These are phyloP conservation scores for Zelonia costaricensis DNA, from an alignment of 208 protist genomes.

Conservation along the genomic window DNA sequence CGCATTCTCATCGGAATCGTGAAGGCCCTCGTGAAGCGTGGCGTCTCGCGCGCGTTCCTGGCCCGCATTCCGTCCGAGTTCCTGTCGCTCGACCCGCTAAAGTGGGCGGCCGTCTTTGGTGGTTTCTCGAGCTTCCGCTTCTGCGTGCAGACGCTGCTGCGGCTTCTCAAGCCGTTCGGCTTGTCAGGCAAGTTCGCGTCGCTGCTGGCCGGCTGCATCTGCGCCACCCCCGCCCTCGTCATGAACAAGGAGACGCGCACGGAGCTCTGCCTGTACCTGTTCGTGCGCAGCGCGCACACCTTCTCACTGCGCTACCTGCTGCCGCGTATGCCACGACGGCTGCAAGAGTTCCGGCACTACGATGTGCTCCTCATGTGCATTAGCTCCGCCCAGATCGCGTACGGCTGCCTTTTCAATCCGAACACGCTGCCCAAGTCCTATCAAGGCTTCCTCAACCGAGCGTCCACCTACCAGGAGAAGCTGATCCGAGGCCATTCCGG, in stretches of 20 bases:
- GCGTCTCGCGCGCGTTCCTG: constrained; percentile 35
- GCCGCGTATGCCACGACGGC: constrained; percentile 41
- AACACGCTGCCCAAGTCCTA: constrained; percentile 78
- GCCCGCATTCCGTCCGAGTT: constrained; percentile 49
- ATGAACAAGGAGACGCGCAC: constrained; percentile 77
- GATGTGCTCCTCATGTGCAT: constrained; percentile 82
- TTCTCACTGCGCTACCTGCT: constrained; percentile 65
- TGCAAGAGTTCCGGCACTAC: constrained; percentile 76
- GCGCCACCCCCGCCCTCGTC: constrained; percentile 63
- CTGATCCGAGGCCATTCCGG: constrained; percentile 64
- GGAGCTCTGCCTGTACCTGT: constrained; percentile 78
- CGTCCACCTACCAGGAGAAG: constrained; percentile 62
- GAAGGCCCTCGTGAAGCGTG: constrained; percentile 60
- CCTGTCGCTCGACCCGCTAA: constrained; percentile 76
- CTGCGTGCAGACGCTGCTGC: constrained; percentile 44
- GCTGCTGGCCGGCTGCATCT: constrained; percentile 61
- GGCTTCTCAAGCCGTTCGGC: constrained; percentile 19
- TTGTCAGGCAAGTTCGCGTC: constrained; percentile 48
- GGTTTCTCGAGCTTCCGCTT: constrained; percentile 78
- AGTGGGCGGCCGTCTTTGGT: constrained; percentile 71
- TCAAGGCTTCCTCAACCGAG: constrained; percentile 63
- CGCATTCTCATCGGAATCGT: constrained; percentile 68
- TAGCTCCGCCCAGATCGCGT: constrained; percentile 77
- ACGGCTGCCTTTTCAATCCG: constrained; percentile 71
- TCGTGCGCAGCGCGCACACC: constrained; percentile 72